Evolutionary conservation across 345 rosid species (phyloP).

Genomic region (Kandelia obovata): DNA sequence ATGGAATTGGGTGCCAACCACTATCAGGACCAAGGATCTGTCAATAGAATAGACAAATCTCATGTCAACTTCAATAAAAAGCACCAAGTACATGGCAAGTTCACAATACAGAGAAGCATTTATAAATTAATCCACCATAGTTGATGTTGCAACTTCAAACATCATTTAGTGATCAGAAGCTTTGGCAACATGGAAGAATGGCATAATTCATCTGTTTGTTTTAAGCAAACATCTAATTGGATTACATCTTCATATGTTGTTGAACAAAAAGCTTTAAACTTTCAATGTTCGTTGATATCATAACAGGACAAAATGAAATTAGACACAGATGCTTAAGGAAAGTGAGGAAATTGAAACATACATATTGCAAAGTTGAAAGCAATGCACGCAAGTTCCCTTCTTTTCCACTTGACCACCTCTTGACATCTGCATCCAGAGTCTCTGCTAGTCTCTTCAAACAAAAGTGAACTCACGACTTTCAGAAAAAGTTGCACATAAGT

Average conservation of each 20-base stretch:
- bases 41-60: slow-evolving; percentile 3
- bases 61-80: background rate
- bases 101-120: background rate
- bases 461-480: slow-evolving; percentile 14
- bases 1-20: slow-evolving; percentile 91
- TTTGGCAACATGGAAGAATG: background rate
- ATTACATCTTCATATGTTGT: background rate
- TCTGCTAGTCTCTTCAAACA: slow-evolving; percentile 75
- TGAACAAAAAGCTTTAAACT: slow-evolving; percentile 1
- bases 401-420: slow-evolving; percentile 93
- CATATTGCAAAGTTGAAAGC: slow-evolving; percentile 94
- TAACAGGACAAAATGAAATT: slow-evolving; percentile 6
- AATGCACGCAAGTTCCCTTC: slow-evolving; percentile 94
- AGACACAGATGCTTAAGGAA: background rate
- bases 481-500: slow-evolving; percentile 2
- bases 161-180: background rate
- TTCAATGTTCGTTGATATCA: background rate
- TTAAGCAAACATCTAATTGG: background rate
- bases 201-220: background rate
- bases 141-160: background rate
- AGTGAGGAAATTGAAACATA: slow-evolving; percentile 32
- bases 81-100: background rate
- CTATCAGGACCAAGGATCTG: slow-evolving; percentile 88
- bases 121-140: background rate
- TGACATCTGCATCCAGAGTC: slow-evolving; percentile 83